Percentiles rank a stretch among this genome's conserved stretches.
phyloP scores from a whole-genome alignment of 2,329 filamentous ascomycete species.

The Ascochyta rabiei region DNA sequence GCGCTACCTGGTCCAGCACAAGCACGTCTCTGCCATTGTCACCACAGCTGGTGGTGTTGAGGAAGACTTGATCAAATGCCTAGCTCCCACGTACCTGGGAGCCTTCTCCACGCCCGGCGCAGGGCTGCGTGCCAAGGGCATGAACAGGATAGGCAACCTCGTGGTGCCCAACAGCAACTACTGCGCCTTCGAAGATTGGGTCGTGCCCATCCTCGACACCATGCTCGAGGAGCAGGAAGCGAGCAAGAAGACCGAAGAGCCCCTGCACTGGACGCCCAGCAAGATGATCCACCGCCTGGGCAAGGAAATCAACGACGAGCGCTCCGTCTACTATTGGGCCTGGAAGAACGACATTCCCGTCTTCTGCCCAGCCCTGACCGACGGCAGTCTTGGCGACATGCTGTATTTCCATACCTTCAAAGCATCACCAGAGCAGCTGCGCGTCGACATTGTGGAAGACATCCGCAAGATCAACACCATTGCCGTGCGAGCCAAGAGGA shows the following conservation, averaged over 20 bases:
- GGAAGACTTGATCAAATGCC: conserved; percentile 98
- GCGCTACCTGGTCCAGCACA: conserved; percentile 90
- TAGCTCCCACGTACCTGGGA: conserved; percentile 91
- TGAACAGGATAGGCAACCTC: conserved; percentile 96
- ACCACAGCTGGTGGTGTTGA: conserved; percentile 95
- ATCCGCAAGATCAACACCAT: conserved; percentile 93
- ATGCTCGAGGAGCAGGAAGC: conserved; percentile 95
- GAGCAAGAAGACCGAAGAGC: conserved; percentile 68
- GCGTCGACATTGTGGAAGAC: conserved; percentile 91
- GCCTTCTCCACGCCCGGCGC: conserved; percentile 80
- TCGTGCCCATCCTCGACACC: conserved; percentile 89
- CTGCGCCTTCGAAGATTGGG: conserved; percentile 97
- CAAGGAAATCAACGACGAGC: conserved; percentile 90
- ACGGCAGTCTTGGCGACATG: conserved; percentile 96
- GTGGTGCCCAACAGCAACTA: conserved; percentile 97
- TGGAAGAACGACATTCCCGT: conserved; percentile 96
- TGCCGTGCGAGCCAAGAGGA: conserved; percentile 81
- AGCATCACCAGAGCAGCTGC: conserved; percentile 77
- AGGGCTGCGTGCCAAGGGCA: conserved; percentile 78
- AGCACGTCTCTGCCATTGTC: conserved; percentile 89
- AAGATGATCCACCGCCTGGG: conserved; percentile 90
- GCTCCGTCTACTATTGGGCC: conserved; percentile 95
- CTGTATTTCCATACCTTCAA: conserved; percentile 98
- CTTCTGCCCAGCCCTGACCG: conserved; percentile 94
- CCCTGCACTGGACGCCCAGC: conserved; percentile 89